Evolutionary conservation across 176 grass and related monocot species (phyloP), one percentile per base, ranked within the genome.

Genomic region (Rhipidocladum racemiflorum): DNA sequence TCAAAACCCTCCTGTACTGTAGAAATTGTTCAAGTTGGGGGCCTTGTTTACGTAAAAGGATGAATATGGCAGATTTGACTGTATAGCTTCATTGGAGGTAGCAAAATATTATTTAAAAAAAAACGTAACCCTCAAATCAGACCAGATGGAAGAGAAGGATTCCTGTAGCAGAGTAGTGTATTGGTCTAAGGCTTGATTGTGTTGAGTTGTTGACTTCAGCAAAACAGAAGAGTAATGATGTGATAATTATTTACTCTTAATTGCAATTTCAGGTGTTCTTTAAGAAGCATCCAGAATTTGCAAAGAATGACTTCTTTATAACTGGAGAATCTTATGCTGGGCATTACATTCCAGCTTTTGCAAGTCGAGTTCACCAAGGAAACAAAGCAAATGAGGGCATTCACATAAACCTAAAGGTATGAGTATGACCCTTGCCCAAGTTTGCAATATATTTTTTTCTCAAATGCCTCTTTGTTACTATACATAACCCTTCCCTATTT

Each of bases 261-360:
- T 36, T 76, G 17, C 38, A 5, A 35, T 90, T 69, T 62, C 79
- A 98, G 92, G 92, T 85, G 10, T 98, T 98, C 79, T 98, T 95
- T 59, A 75, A 84, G 74, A 94, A 95, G 74, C 96, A 98, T 53
- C 90, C 92, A 2, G 92, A 98, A 24, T 88, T 88, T 70, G 79
- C 49, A 38, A 87, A 83, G 11, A 95, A 98, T 30, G 90, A 98
- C 65, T 98, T 98, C 54, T 95, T 81, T 36, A 93, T 98, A 83
- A 95, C 96, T 9, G 96, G 96, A 79, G 96, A 98, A 62, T 98
- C 96, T 50, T 98, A 95, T 83, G 96, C 96, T 78, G 96, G 96
- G 46, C 96, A 98, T 87, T 98, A 95, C 76, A 89, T 98, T 89
- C 96, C 96, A 35, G 92, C 96, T 84, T 90, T 98, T 80, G 96